Evolutionary conservation across 2,329 filamentous ascomycete species (phyloP), one percentile per base, ranked within the genome.

Genomic region (Cordyceps cateniannulata): DNA sequence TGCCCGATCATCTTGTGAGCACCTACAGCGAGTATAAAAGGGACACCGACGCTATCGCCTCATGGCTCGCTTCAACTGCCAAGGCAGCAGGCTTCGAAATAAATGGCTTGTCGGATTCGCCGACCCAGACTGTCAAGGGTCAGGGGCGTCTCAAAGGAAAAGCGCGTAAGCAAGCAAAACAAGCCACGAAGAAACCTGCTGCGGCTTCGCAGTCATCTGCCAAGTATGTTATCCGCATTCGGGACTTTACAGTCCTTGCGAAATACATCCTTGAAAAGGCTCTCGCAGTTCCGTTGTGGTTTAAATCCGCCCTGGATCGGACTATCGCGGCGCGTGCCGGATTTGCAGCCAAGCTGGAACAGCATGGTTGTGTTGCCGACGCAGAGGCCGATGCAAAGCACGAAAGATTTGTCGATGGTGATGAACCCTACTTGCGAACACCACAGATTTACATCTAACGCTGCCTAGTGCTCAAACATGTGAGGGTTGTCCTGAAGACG

Each of bases 1-100:
- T n/a, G n/a, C n/a, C n/a, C n/a, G n/a, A n/a, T n/a, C n/a, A n/a
- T n/a, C n/a, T n/a, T n/a, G n/a, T n/a, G n/a, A n/a, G n/a, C n/a
- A n/a, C n/a, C n/a, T n/a, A n/a, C n/a, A n/a, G n/a, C n/a, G n/a
- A n/a, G n/a, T 67, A 65, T 44, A 68, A 68, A 57, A 48, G 35
- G 16, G 66, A 68, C 48, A 68, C 63, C 0, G 63, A 67, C 50
- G 59, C 52, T 27, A 60, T 67, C 6, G 65, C 66, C 16, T 62
- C 54, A 29, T 68, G 61, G 64, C 62, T 67, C 0, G 63, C 66
- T 3, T 61, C 62, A 0, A 68, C 63, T 40, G 63, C 65, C 12
- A 65, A 66, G 25, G 50, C 42, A 16, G 42, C 63, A n/a, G 61
- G 64, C 38, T 67, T 62, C 8, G 22, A 58, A 8, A 16, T 24